These are phyloP conservation scores for Trametes versicolor DNA, from an alignment of 1,284 basidiomycete genomes.

Conservation along the genomic window DNA sequence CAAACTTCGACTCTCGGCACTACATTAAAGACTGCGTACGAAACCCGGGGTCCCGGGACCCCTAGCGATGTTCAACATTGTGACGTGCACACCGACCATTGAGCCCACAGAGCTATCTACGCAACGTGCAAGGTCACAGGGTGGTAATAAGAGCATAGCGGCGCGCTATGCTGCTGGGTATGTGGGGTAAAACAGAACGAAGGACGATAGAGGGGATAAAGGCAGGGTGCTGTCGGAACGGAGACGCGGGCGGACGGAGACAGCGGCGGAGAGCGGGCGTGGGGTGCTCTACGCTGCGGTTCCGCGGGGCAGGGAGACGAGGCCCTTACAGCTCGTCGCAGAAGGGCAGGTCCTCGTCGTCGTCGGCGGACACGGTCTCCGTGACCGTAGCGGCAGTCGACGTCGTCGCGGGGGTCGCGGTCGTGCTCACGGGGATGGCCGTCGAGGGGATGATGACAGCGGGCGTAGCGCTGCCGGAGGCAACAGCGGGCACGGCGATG, in stretches of 20 bases:
- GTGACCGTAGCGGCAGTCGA: constrained; percentile 28
- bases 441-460: constrained; percentile 48
- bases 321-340: constrained; percentile 58
- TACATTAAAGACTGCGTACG: neutral
- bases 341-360: constrained; percentile 62
- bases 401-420: constrained; percentile 34
- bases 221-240: neutral
- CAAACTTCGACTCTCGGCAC: neutral
- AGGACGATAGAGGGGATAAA: neutral
- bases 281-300: neutral
- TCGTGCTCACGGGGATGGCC: constrained; percentile 36
- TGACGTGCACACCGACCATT: constrained; percentile 24
- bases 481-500: constrained; percentile 52
- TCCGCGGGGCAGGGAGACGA: neutral
- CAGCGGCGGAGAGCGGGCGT: neutral
- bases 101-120: constrained; percentile 34
- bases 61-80: constrained; percentile 26
- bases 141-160: constrained; percentile 23
- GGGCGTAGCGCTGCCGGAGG: constrained; percentile 47
- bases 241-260: neutral
- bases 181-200: constrained; percentile 24
- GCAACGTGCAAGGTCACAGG: constrained; percentile 23
- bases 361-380: constrained; percentile 45
- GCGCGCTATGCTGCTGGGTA: constrained; percentile 22
- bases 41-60: constrained; percentile 23